Conservation (phyloP, 495 filamentous ascomycete genomes). For the Podospora sp. region DNA sequence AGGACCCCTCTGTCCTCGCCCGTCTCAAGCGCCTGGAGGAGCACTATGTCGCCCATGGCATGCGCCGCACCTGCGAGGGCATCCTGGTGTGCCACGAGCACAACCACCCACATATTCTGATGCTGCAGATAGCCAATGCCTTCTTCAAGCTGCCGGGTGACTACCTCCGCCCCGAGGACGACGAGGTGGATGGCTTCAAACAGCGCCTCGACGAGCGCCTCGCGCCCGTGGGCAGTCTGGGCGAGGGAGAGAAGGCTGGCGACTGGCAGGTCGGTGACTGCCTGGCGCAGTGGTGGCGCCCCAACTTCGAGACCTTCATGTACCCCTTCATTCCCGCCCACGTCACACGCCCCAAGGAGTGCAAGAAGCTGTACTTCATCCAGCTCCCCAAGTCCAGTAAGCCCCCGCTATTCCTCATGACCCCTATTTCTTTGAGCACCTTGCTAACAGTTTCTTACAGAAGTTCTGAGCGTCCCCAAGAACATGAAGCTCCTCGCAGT, state of each 20-base stretch:
- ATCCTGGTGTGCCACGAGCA: slow-evolving; percentile 97
- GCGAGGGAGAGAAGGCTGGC: slow-evolving; percentile 82
- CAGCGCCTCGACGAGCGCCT: slow-evolving; percentile 86
- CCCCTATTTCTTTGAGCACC: background rate
- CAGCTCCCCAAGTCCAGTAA: slow-evolving; percentile 88
- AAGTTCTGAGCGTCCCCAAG: slow-evolving; percentile 96
- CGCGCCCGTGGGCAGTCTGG: slow-evolving; percentile 84
- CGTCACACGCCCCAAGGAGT: slow-evolving; percentile 95
- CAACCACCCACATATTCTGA: slow-evolving; percentile 96
- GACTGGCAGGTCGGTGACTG: slow-evolving; percentile 95
- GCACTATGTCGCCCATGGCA: slow-evolving; percentile 88
- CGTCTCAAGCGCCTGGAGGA: slow-evolving; percentile 91
- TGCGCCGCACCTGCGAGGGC: slow-evolving; percentile 96
- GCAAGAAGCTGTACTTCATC: slow-evolving; percentile 98
- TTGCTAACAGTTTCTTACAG: slow-evolving; percentile 49
- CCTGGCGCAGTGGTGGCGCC: slow-evolving; percentile 96
- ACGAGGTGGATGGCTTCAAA: slow-evolving; percentile 94
- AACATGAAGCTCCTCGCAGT: slow-evolving; percentile 99
- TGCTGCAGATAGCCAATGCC: slow-evolving; percentile 98
- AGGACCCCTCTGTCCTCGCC: slow-evolving; percentile 92
- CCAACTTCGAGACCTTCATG: slow-evolving; percentile 99
- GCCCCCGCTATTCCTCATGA: slow-evolving; percentile 37
- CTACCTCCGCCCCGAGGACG: slow-evolving; percentile 86
- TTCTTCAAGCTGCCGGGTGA: slow-evolving; percentile 99
- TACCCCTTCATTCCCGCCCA: slow-evolving; percentile 97